A percentile compares a stretch with the other conserved stretches of the same genome.
phyloP scores from a whole-genome alignment of 345 rosid genomes.

The Cardamine resedifolia region DNA sequence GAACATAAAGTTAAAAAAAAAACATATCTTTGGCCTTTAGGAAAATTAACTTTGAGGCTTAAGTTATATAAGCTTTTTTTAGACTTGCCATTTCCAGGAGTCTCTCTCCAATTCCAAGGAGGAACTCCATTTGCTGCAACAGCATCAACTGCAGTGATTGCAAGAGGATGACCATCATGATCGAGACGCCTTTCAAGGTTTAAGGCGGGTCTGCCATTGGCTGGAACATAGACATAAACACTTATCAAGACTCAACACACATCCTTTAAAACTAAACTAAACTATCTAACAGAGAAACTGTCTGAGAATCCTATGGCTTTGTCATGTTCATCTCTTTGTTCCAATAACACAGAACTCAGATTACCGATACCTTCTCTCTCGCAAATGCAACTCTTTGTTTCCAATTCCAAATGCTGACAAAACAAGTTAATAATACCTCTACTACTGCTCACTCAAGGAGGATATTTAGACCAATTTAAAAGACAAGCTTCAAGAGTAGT shows the following conservation, averaged over 20 bases:
- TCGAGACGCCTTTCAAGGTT: conserved; percentile 96
- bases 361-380: neutral
- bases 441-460: conserved; percentile 4
- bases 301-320: neutral
- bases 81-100: conserved; percentile 79
- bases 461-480: neutral
- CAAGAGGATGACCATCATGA: conserved; percentile 96
- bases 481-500: conserved; percentile 20
- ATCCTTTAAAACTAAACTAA: conserved; percentile 7
- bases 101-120: conserved; percentile 99
- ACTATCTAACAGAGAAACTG: conserved; percentile 14
- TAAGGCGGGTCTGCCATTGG: conserved; percentile 72
- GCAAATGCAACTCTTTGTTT: conserved; percentile 10
- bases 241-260: conserved; percentile 10
- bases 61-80: conserved; percentile 19
- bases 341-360: neutral
- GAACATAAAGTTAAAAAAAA: conserved; percentile 8
- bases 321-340: conserved; percentile 11
- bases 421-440: neutral
- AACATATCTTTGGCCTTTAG: conserved; percentile 1
- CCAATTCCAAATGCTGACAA: conserved; percentile 19
- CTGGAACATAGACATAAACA: conserved; percentile 46
- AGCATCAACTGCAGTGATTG: conserved; percentile 82
- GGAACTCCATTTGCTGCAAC: conserved; percentile 85
- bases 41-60: conserved; percentile 7